Percentiles rank a stretch among this genome's conserved stretches.
Evolutionary conservation across 768 basidiomycete species (phyloP).

Genomic region (Tulasnella sp.): DNA sequence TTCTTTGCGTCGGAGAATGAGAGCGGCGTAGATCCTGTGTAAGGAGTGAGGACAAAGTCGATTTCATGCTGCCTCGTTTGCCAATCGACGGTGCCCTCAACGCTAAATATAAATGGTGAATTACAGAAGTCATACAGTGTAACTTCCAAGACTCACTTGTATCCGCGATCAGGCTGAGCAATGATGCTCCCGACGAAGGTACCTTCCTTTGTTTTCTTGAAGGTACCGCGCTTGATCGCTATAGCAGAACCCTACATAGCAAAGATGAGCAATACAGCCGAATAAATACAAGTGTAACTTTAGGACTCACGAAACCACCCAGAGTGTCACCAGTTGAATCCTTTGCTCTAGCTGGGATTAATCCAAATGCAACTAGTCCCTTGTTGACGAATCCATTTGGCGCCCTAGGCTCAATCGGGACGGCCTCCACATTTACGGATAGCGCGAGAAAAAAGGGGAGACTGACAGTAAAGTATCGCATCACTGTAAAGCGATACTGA

Average conservation of each 20-base stretch:
- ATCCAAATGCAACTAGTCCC: slow-evolving; percentile 48
- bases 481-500: no score
- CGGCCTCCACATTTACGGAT: no score
- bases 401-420: no score
- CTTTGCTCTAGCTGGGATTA: slow-evolving; percentile 43
- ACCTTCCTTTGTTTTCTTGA: slow-evolving; percentile 27
- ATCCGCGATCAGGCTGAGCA: slow-evolving; percentile 44
- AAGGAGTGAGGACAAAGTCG: slow-evolving; percentile 45
- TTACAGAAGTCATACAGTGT: no score
- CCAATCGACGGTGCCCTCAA: slow-evolving; percentile 42
- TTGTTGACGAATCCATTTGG: no score
- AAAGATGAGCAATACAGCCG: not conserved
- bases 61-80: slow-evolving; percentile 51
- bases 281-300: not conserved
- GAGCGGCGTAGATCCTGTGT: slow-evolving; percentile 35
- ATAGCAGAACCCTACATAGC: slow-evolving; percentile 34
- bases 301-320: slow-evolving; percentile 38
- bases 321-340: slow-evolving; percentile 47
- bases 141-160: no score
- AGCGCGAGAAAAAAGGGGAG: no score
- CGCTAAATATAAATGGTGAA: slow-evolving; percentile 1
- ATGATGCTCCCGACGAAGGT: slow-evolving; percentile 38
- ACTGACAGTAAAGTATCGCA: no score
- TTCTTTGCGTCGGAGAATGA: slow-evolving; percentile 37
- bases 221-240: slow-evolving; percentile 40